These are phyloP conservation scores for maize (Zea mays) DNA, from an alignment of 176 grass and related monocot species.

Conservation along the genomic window DNA sequence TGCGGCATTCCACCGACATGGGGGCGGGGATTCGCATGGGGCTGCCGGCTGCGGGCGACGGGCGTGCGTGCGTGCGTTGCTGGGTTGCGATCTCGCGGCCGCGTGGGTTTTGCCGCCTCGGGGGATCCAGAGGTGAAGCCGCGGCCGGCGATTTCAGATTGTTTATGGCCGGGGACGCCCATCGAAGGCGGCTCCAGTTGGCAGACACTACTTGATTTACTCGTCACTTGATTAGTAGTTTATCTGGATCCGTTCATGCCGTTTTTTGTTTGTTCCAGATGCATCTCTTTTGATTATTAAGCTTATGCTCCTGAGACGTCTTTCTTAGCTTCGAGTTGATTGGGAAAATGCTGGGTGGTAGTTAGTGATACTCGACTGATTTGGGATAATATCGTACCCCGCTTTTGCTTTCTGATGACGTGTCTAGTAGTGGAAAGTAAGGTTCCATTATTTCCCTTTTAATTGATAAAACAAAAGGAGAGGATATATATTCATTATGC, in stretches of 20 bases:
- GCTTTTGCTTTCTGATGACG: not conserved
- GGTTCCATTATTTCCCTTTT: not conserved
- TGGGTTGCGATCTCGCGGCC: slow-evolving; percentile 9
- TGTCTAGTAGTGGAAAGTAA: not conserved
- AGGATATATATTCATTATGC: not conserved
- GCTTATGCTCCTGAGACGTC: not conserved
- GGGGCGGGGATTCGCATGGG: not conserved
- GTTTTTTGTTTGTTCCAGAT: not conserved
- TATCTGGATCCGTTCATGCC: not conserved
- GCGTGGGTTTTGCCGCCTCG: not conserved
- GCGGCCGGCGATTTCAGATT: not conserved
- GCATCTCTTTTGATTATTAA: not conserved
- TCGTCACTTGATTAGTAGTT: not conserved
- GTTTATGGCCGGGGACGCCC: not conserved
- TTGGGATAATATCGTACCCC: not conserved
- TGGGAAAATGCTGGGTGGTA: not conserved
- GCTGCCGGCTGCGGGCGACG: not conserved
- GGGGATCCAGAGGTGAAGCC: not conserved
- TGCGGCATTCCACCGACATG: slow-evolving; percentile 26
- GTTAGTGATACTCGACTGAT: not conserved
- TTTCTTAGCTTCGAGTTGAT: not conserved
- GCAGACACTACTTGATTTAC: not conserved
- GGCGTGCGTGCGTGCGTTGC: not conserved
- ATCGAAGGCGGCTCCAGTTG: not conserved
- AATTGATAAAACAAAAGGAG: not conserved